Percentiles rank a stretch among this genome's conserved stretches.
Evolutionary conservation across 108 stramenopile species (phyloP).

Genomic region (Stephanodiscus minutulus): DNA sequence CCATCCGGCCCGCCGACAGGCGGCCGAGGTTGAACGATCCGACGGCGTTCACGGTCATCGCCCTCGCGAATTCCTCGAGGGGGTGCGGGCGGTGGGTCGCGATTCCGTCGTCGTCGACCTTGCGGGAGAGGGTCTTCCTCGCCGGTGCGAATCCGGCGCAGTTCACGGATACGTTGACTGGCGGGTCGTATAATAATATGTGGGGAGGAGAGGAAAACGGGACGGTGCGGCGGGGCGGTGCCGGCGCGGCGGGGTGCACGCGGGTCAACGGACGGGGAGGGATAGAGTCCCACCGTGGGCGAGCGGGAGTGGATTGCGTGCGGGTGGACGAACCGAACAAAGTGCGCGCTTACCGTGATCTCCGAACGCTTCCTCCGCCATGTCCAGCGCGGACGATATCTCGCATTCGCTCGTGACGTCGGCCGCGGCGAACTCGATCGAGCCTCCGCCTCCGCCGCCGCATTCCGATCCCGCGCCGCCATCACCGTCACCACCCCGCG

Average conservation of each 20-base stretch:
- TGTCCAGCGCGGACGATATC: conserved; percentile 56
- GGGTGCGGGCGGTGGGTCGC: conserved; percentile 54
- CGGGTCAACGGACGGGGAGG: background rate
- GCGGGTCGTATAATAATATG: no score
- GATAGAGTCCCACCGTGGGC: no score
- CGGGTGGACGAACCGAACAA: no score
- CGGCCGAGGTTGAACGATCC: conserved; percentile 97
- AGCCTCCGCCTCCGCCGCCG: no score
- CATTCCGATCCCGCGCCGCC: no score
- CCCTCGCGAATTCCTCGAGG: conserved; percentile 59
- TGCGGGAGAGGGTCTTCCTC: conserved; percentile 62
- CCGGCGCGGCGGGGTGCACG: background rate
- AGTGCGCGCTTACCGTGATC: conserved; percentile 48
- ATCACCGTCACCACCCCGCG: no score
- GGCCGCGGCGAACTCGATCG: conserved; percentile 56
- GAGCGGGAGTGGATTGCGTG: no score
- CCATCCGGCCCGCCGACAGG: conserved; percentile 88
- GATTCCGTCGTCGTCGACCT: conserved; percentile 57
- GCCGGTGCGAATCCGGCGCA: conserved; percentile 94
- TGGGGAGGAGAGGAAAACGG: background rate
- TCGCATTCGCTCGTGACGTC: conserved; percentile 76
- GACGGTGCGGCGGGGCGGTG: background rate
- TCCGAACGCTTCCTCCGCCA: conserved; percentile 69
- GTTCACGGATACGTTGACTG: conserved; percentile 86
- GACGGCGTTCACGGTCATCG: conserved; percentile 82